phyloP scores from a whole-genome alignment of 495 filamentous ascomycete species.

The Hypomontagnella monticulosa region DNA sequence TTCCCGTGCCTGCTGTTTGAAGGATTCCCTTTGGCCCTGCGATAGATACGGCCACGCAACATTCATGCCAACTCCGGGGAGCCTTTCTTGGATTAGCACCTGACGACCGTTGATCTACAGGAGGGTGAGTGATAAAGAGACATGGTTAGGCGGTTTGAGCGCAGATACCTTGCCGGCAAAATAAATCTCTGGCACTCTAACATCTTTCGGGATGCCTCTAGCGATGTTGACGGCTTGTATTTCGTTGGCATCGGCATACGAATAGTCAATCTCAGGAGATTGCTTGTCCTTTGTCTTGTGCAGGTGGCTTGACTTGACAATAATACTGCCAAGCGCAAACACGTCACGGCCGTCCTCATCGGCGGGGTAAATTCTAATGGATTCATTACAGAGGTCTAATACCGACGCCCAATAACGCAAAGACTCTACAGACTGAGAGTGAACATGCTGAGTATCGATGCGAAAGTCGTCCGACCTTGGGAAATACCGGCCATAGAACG shows the following conservation, averaged over 20 bases:
- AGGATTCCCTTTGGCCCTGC: constrained; percentile 48
- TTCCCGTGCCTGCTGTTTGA: constrained; percentile 54
- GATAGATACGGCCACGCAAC: constrained; percentile 59
- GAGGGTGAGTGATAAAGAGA: constrained; percentile 23
- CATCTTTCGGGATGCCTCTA: constrained; percentile 38
- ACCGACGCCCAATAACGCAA: constrained; percentile 54
- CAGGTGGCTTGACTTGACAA: constrained; percentile 59
- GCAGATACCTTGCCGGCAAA: constrained; percentile 53
- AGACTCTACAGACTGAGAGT: constrained; percentile 44
- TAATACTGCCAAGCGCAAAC: constrained; percentile 57
- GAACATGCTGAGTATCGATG: constrained; percentile 51
- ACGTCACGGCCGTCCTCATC: constrained; percentile 55
- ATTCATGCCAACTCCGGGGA: constrained; percentile 54
- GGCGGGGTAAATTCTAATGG: constrained; percentile 48
- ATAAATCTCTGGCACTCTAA: constrained; percentile 55
- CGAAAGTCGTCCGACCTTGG: constrained; percentile 48
- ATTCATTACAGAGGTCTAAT: constrained; percentile 45
- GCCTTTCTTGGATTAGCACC: constrained; percentile 55
- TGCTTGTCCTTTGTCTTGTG: constrained; percentile 24
- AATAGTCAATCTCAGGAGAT: constrained; percentile 44
- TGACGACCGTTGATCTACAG: constrained; percentile 52
- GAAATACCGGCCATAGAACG: constrained; percentile 51
- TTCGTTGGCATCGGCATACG: constrained; percentile 57
- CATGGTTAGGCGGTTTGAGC: constrained; percentile 5
- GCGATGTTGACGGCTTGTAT: constrained; percentile 49